phyloP scores from a whole-genome alignment of 2,329 filamentous ascomycete genomes.

The Alternaria novae-zelandiae region DNA sequence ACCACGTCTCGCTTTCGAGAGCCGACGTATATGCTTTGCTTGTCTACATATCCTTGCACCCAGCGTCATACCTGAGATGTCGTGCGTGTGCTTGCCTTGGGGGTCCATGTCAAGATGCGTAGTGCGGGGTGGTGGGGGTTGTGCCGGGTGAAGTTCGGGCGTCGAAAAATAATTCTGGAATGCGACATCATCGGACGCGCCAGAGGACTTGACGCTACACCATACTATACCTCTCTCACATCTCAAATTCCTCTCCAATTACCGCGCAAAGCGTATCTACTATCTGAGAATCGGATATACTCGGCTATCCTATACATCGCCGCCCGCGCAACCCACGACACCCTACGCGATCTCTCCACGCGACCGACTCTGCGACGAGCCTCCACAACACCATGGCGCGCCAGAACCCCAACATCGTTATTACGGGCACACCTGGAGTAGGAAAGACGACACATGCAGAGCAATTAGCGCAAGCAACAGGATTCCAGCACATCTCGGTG shows the following conservation, averaged over 20 bases:
- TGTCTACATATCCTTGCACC: not conserved
- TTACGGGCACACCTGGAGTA: constrained; percentile 94
- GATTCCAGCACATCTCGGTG: constrained; percentile 81
- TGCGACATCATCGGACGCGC: constrained; percentile 1
- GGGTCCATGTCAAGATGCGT: not conserved
- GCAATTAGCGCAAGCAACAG: constrained; percentile 75
- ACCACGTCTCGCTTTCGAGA: not conserved
- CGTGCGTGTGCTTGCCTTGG: not conserved
- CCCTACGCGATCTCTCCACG: not conserved
- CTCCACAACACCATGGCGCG: constrained; percentile 39
- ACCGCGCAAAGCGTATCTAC: not conserved
- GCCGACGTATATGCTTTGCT: not conserved
- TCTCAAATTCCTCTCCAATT: not conserved
- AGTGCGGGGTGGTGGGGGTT: constrained; percentile 27
- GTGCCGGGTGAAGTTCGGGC: constrained; percentile 23
- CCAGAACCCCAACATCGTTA: constrained; percentile 80
- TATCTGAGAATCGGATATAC: not conserved
- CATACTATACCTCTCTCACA: not conserved
- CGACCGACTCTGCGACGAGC: not conserved
- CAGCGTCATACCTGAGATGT: not conserved
- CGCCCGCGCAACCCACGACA: not conserved
- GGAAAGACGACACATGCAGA: constrained; percentile 96
- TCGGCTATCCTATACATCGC: not conserved
- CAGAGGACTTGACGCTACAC: not conserved
- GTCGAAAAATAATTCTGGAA: constrained; percentile 23